Evolutionary conservation across 768 basidiomycete species (phyloP), one percentile per base, ranked within the genome.

Genomic region (Suillus cothurnatus): DNA sequence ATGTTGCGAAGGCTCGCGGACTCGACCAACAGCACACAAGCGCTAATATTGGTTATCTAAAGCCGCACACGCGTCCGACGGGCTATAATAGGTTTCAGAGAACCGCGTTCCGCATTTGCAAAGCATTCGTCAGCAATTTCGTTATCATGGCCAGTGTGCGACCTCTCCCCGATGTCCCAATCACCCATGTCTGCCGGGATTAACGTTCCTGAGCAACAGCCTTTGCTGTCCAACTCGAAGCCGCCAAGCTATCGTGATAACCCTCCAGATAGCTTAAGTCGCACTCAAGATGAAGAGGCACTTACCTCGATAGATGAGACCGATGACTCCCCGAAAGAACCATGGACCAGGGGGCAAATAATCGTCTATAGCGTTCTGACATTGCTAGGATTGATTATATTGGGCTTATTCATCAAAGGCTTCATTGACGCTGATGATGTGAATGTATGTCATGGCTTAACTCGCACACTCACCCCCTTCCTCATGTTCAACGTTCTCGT

Each of bases 371-470:
- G 74, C 36, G 61, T 79, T 5, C 67, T 85, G 34, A 67, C 74
- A 8, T 47, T 84, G 3, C 64, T 78, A 3, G 79, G 78, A 14
- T 71, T 79, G 0, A 70, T 84, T 32, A 70, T 79, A 3, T 64
- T 89, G 11, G 83, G 71, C 5, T 59, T 89, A 43, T 84, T 92
- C 61, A 81, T 93, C 72, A 90, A 92, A 68, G 88, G 86, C 4
- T 88, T 90, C 70, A 84, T 91, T 12, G 88, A 90, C 50, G 80
- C 87, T 9, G 89, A 83, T 28, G 88, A 92, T 72, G 82, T 85
- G 14, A 82, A 91, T 52, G 91, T 92, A 64, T 63, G 87, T 75
- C 26, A 14, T 57, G n/a, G 52, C 31, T 17, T 5, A 19, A 49
- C 19, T 59, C 47, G 26, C 15, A 15, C 5, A 3, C 31, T 28